Base-by-base conservation (phyloP, 2,329 filamentous ascomycete genomes). In the Aspergillus versicolor region DNA sequence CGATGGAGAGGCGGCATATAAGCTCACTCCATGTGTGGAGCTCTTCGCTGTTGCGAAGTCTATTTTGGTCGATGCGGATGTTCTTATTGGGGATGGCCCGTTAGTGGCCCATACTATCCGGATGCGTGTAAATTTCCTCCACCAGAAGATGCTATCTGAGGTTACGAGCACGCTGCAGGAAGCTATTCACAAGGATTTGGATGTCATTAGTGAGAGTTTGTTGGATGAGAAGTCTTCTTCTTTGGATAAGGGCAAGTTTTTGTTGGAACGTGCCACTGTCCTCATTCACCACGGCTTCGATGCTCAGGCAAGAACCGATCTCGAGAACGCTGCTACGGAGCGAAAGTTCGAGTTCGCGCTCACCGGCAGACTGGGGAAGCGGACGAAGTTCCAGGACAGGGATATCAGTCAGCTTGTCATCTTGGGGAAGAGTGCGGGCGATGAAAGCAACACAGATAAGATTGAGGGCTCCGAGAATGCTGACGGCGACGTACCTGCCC, bases 1-100 rank as follows among this genome's bases (percentile, higher is more conserved):
- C 0, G 94, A 99, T 71, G 94, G 94, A 11, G 88, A 95, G 45
- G 88, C 90, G 0, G 88, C 90, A 0, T 99, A 97, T 73, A 85
- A 88, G 47, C 82, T 96, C 57, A 92, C 92, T 19, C 91, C 92
- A 0, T 84, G 89, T 62, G 81, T 96, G 13, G 91, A 97, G 70
- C 81, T 97, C 1, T 89, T 97, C 61, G 88, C 86, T 62, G 78
- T 97, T 6, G 90, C 92, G 27, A 82, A 88, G 67, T 80, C 81
- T 42, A 73, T 84, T 8, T 68, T 86, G 57, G 84, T 78, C 12
- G 79, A 78, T 67, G 77, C 75, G 13, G 71, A 70, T 7, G 75
- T 82, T 32, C 70, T 77, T 62, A 76, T 78, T 8, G 52, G 11
- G 59, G 78, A 78, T 68, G 62, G 70, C 68, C 59, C 79, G n/a